Conservation (phyloP, 2,329 filamentous ascomycete genomes). For the Monosporascus sp. region DNA sequence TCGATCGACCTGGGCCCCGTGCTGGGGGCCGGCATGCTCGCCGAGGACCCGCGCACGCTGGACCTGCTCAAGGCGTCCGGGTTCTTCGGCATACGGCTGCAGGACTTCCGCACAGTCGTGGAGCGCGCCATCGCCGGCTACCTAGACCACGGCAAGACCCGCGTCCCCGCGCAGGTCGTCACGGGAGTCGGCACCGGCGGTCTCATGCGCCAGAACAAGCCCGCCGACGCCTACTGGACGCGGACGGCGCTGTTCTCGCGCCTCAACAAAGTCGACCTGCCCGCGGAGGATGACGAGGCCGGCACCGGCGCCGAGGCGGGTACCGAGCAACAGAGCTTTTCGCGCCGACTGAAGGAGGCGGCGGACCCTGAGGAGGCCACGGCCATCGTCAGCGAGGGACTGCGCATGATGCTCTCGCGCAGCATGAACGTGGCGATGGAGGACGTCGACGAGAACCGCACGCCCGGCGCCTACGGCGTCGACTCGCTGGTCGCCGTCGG, state of each 20-base stretch:
- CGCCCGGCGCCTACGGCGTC: constrained; percentile 43
- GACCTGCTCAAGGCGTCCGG: constrained; percentile 45
- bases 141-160: constrained; percentile 13
- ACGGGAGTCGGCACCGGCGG: constrained; percentile 51
- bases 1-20: constrained; percentile 49
- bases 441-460: constrained; percentile 37
- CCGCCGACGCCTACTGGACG: constrained; percentile 50
- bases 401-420: constrained; percentile 37
- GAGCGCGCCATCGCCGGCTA: constrained; percentile 40
- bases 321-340: constrained; percentile 2
- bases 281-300: constrained; percentile 6
- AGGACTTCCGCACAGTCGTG: constrained; percentile 44
- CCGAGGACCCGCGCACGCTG: constrained; percentile 41
- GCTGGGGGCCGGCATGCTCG: constrained; percentile 50
- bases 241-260: constrained; percentile 43
- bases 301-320: neutral
- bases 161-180: constrained; percentile 42
- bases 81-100: constrained; percentile 49
- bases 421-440: constrained; percentile 39
- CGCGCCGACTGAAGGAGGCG: constrained; percentile 2
- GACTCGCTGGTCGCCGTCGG: constrained; percentile 50
- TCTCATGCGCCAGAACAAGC: constrained; percentile 45
- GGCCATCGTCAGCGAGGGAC: constrained; percentile 30
- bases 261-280: constrained; percentile 44
- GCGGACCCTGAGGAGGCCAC: constrained; percentile 25